Percentiles rank a stretch among this genome's conserved stretches.
phyloP scores from a whole-genome alignment of 1,284 basidiomycete genomes.

The Mrakiaceae sp. region DNA sequence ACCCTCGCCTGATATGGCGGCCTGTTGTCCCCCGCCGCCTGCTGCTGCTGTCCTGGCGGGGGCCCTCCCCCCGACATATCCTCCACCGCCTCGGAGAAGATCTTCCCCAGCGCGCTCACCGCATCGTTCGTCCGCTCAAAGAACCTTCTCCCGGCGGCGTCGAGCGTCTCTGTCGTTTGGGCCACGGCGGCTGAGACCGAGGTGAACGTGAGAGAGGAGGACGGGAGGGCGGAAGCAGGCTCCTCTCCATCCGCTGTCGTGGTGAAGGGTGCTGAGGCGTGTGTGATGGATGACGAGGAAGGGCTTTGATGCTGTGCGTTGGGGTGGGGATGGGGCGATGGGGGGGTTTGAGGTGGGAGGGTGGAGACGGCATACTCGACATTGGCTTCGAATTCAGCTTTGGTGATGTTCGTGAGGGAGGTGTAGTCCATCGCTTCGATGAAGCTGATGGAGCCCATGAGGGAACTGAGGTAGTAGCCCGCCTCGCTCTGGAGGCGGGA shows the following conservation, averaged over 20 bases:
- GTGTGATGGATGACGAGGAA: constrained; percentile 34
- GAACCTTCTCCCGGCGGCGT: constrained; percentile 53
- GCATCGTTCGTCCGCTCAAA: constrained; percentile 83
- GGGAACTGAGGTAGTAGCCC: constrained; percentile 91
- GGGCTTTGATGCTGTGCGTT: constrained; percentile 28
- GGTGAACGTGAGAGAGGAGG: constrained; percentile 45
- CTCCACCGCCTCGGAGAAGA: constrained; percentile 41
- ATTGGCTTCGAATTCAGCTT: constrained; percentile 72
- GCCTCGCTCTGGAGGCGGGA: constrained; percentile 84
- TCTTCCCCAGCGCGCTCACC: constrained; percentile 69
- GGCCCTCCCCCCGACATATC: neutral
- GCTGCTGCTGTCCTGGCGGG: neutral
- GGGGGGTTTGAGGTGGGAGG: constrained; percentile 41
- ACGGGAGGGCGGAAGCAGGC: constrained; percentile 60
- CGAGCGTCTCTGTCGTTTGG: constrained; percentile 40
- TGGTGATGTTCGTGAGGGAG: constrained; percentile 78
- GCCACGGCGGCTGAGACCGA: no score
- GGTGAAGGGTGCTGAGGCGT: constrained; percentile 23
- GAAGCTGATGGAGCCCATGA: constrained; percentile 86
- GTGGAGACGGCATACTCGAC: constrained; percentile 74
- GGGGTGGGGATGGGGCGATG: constrained; percentile 9
- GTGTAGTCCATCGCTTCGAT: constrained; percentile 96
- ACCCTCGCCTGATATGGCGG: constrained; percentile 9
- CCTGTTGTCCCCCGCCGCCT: neutral
- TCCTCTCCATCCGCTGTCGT: constrained; percentile 52